Base-by-base conservation (phyloP, 768 basidiomycete genomes). In the Mrakia blollopis region DNA sequence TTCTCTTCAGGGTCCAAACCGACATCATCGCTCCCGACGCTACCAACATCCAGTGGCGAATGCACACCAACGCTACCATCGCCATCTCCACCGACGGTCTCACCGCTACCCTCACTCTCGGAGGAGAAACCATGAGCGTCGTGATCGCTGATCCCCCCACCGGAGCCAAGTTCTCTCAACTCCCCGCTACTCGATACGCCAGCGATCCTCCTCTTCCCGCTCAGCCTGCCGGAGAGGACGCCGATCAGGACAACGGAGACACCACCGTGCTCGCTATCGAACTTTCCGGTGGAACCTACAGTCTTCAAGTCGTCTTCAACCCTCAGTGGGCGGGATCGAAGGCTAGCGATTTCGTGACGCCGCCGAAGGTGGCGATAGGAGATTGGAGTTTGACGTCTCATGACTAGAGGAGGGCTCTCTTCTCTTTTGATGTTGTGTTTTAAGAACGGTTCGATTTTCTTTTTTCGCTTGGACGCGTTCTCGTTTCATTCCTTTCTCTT, bases 51-150 rank as follows among this genome's bases (percentile, higher is more conserved):
- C 79, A 81, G 78, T 97, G 96, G 96, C 89, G 93, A 67, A 92
- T 92, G 87, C 94, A 98, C 84, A 74, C 77, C 60, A 98, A 98
- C 84, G 95, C 96, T 16, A 93, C 93, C 5, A 81, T 87, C 78
- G 74, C 83, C 23, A 83, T 93, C 52, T 80, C 82, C 75, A 81
- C 84, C 73, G 79, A 81, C 75, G 89, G 90, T 44, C 88, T 87
- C 6, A 88, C 89, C 0, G 96, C 94, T 0, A 92, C 90, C 5
- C 85, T 99, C 78, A 85, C 84, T 10, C 88, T 95, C 71, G 91
- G 87, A 62, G 89, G 88, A 41, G 84, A 92, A 83, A 90, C 87
- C 60, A 84, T 93, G 85, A 82, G 85, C 73, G 88, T 93, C 78
- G 82, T 86, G 57, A 88, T 98, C 35, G 82, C 93, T 76, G 68